Percentiles rank a stretch among this genome's conserved stretches.
phyloP scores from a whole-genome alignment of 2,329 filamentous ascomycete species.

The Colletotrichum godetiae region DNA sequence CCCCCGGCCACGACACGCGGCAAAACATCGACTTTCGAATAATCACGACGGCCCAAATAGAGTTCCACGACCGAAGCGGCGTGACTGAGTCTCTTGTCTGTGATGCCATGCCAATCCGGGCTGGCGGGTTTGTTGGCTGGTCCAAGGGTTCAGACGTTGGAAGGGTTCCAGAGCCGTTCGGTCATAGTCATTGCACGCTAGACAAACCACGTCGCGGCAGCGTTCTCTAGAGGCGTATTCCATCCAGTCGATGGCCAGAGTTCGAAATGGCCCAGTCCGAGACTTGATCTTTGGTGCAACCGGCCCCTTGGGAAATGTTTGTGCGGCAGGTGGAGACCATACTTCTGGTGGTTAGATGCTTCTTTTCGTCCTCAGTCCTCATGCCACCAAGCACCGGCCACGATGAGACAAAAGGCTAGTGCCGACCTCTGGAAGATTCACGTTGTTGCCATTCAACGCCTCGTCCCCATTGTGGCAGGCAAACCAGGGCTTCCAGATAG shows the following conservation, averaged over 20 bases:
- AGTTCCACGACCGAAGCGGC: conserved; percentile 16
- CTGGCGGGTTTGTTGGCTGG: conserved; percentile 21
- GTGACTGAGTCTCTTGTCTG: conserved; percentile 23
- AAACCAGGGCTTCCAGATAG: background rate
- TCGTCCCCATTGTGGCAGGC: conserved; percentile 9
- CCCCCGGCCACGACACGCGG: background rate
- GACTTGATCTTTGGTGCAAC: conserved; percentile 32
- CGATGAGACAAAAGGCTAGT: conserved; percentile 24
- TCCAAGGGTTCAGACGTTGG: conserved; percentile 29
- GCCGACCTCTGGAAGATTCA: conserved; percentile 5
- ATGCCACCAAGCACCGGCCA: conserved; percentile 18
- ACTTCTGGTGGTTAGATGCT: conserved; percentile 2
- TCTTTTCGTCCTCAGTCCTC: conserved; percentile 18
- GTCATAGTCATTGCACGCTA: conserved; percentile 23
- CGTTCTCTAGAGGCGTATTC: conserved; percentile 20
- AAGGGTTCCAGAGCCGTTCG: conserved; percentile 25
- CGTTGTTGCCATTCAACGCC: conserved; percentile 3
- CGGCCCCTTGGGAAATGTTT: conserved; percentile 28
- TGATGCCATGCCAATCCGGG: conserved; percentile 33
- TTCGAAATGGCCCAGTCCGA: conserved; percentile 1
- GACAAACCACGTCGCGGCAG: conserved; percentile 5
- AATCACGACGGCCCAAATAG: conserved; percentile 5
- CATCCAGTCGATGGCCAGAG: conserved; percentile 22
- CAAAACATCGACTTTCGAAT: conserved; percentile 4
- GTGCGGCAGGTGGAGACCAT: conserved; percentile 8